These are phyloP conservation scores for Debaryomyces castellii DNA, from an alignment of 805 yeast species.

Conservation along the genomic window DNA sequence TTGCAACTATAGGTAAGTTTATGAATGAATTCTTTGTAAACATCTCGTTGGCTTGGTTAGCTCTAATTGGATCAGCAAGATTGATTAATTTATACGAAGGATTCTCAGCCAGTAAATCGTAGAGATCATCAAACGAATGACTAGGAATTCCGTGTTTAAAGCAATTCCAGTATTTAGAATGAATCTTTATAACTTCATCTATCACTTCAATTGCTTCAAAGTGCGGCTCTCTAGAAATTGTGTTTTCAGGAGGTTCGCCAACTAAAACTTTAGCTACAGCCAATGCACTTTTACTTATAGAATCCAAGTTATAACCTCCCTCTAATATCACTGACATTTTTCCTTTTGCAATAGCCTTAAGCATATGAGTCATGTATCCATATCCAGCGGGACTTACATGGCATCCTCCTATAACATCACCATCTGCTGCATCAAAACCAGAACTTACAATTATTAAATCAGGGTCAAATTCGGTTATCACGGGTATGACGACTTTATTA, in stretches of 20 bases:
- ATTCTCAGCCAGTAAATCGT: slow-evolving; percentile 30
- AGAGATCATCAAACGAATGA: slow-evolving; percentile 38
- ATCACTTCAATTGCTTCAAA: slow-evolving; percentile 76
- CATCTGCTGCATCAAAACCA: slow-evolving; percentile 98
- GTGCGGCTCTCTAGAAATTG: slow-evolving; percentile 65
- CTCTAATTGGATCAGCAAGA: slow-evolving; percentile 74
- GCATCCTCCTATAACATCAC: slow-evolving; percentile 95
- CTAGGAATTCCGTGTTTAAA: slow-evolving; percentile 65
- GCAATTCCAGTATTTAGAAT: slow-evolving; percentile 85
- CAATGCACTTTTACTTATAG: slow-evolving; percentile 86
- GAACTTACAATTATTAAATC: slow-evolving; percentile 91
- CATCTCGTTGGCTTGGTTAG: slow-evolving; percentile 61
- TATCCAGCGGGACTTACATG: slow-evolving; percentile 94
- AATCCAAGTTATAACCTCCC: slow-evolving; percentile 94
- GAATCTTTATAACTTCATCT: slow-evolving; percentile 75
- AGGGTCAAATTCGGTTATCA: slow-evolving; percentile 85
- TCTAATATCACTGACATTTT: slow-evolving; percentile 86
- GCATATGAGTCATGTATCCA: slow-evolving; percentile 92
- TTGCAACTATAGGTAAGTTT: slow-evolving; percentile 58
- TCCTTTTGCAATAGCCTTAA: slow-evolving; percentile 86
- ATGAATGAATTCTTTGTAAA: slow-evolving; percentile 59
- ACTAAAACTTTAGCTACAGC: slow-evolving; percentile 88
- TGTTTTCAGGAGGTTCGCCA: slow-evolving; percentile 92
- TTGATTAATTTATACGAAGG: slow-evolving; percentile 38
- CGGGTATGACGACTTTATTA: slow-evolving; percentile 80